Percentiles rank a stretch among this genome's conserved stretches.
These are phyloP conservation scores for Lecanosticta acicola DNA, from an alignment of 2,329 filamentous ascomycete genomes.

Conservation along the genomic window DNA sequence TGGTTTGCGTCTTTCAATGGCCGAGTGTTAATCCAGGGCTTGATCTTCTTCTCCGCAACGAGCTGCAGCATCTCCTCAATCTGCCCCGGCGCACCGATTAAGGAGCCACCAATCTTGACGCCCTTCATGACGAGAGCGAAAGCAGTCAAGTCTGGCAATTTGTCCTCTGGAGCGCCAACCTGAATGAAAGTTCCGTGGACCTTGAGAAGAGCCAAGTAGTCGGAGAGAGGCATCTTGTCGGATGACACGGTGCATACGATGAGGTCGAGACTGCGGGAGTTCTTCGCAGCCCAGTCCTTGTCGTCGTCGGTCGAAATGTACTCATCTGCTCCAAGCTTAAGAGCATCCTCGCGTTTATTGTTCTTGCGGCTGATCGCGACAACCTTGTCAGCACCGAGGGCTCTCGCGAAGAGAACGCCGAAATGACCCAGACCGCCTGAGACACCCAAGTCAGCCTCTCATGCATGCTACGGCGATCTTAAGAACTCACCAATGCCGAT, in stretches of 20 bases:
- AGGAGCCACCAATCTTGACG: constrained; percentile 40
- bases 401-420: constrained; percentile 64
- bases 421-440: constrained; percentile 59
- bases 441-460: background rate
- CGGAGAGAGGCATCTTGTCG: constrained; percentile 56
- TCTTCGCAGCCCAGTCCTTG: constrained; percentile 54
- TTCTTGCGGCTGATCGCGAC: constrained; percentile 59
- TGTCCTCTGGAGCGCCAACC: constrained; percentile 58
- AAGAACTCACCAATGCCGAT: constrained; percentile 59
- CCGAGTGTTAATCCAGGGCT: constrained; percentile 57
- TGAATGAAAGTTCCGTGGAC: constrained; percentile 59
- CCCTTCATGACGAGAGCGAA: constrained; percentile 56
- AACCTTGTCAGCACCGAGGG: constrained; percentile 61
- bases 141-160: constrained; percentile 49
- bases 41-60: constrained; percentile 52
- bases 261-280: constrained; percentile 50
- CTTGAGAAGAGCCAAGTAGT: constrained; percentile 57
- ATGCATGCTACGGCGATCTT: background rate
- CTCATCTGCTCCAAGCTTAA: constrained; percentile 55
- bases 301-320: constrained; percentile 56
- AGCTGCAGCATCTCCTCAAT: constrained; percentile 58
- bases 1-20: constrained; percentile 56
- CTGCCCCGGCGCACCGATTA: constrained; percentile 51
- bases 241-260: constrained; percentile 55
- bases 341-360: constrained; percentile 55